Evolutionary conservation across 345 rosid genomes (phyloP), one percentile per base, ranked within the genome.

Genomic region (Streptanthus diversifolius): DNA sequence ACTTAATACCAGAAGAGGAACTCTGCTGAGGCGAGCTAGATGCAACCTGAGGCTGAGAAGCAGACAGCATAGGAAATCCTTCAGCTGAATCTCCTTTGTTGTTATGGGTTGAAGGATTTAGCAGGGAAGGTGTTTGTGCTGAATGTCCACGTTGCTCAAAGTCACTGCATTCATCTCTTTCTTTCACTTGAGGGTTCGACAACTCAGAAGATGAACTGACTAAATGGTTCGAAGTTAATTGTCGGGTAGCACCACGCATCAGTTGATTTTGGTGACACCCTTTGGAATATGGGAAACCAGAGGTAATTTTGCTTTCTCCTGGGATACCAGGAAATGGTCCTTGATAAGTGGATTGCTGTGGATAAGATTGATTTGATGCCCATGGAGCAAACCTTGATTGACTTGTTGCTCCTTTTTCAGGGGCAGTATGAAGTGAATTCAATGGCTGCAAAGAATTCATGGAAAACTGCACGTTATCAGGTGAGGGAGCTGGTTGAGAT

Each of bases 401-500:
- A 77, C 80, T 76, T 68, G 74, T 76, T 71, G 67, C 82, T 53
- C 85, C 81, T 27, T 56, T 74, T 70, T 79, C 84, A 70, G 87
- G 78, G 75, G 62, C 65, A 51, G 54, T 44, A 29, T 61, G 73
- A 58, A 66, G 54, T 44, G 81, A 68, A 76, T 67, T 81, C 52
- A 66, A 37, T 8, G 60, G 66, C 74, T 71, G 82, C 30, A 79
- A 66, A 37, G 82, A 70, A 52, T 75, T 77, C 73, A 66, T 86
- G 66, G 87, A 79, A 77, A 81, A 44, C 48, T 75, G 54, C 13
- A 68, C 27, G 52, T 53, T 76, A 57, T 82, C 86, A 51, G 78
- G 72, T 70, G 60, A 52, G 33, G 81, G 66, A 68, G 80, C 75
- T 70, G 75, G 74, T 76, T 89, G 96, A 67, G 98, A 89, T 44